Evolutionary conservation across 164 flowering plant genomes (phyloP).

Genomic region (Kalanchoe fedtschenkoi): DNA sequence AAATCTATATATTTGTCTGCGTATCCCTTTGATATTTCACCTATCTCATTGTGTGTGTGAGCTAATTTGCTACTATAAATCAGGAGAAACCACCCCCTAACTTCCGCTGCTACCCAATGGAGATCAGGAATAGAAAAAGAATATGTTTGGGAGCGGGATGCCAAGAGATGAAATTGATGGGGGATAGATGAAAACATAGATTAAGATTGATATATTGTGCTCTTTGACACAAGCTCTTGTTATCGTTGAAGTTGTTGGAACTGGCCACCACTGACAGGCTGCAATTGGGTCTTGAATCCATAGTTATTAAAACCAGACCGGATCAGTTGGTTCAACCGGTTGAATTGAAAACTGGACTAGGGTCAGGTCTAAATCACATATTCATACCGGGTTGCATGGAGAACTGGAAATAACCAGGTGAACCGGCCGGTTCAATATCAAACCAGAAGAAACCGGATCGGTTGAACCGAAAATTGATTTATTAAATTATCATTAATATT

Average conservation of each 20-base stretch:
- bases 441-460: no score
- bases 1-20: no score
- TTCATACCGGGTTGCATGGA: no score
- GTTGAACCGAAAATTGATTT: no score
- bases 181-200: not conserved
- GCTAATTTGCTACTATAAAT: constrained; percentile 2
- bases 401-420: no score
- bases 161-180: not conserved
- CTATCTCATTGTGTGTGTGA: not conserved
- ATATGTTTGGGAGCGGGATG: not conserved
- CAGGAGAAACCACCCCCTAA: not conserved
- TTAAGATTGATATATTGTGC: no score
- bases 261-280: constrained; percentile 31
- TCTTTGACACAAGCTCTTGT: constrained; percentile 10
- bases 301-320: no score
- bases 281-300: constrained; percentile 46
- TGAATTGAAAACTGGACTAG: no score
- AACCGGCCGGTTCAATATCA: no score
- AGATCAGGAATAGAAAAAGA: not conserved
- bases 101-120: not conserved
- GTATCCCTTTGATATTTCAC: not conserved
- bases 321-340: no score
- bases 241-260: constrained; percentile 49
- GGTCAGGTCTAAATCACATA: no score
- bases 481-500: no score